Evolutionary conservation across 1,139 yeast species (phyloP).

Genomic region (Yamadazyma pseudoaaseri): DNA sequence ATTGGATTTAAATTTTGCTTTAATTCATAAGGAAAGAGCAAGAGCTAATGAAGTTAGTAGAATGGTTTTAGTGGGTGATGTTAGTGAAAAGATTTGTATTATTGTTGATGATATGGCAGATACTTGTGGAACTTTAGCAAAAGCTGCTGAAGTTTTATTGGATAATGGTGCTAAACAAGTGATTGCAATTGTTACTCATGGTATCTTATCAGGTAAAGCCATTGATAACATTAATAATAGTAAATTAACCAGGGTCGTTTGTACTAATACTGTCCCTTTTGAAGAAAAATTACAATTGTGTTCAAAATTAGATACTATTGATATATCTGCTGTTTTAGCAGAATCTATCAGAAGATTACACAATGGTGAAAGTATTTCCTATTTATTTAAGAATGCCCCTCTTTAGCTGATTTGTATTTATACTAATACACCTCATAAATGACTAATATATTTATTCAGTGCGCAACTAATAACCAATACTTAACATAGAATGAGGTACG

Average conservation of each 20-base stretch:
- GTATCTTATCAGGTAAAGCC: conserved; percentile 73
- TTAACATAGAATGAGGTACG: conserved; percentile 2
- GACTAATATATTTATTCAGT: background rate
- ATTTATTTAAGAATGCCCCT: conserved; percentile 60
- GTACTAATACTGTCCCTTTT: conserved; percentile 77
- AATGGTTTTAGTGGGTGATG: conserved; percentile 81
- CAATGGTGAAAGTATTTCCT: conserved; percentile 80
- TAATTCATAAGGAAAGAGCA: conserved; percentile 80
- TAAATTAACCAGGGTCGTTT: conserved; percentile 59
- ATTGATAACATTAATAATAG: conserved; percentile 58
- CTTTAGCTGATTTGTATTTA: conserved; percentile 3
- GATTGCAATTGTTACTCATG: conserved; percentile 77
- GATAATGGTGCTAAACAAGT: conserved; percentile 70
- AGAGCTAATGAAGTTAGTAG: conserved; percentile 74
- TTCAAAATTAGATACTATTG: conserved; percentile 63
- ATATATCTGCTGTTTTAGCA: conserved; percentile 70
- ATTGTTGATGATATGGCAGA: conserved; percentile 84
- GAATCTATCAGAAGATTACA: conserved; percentile 81
- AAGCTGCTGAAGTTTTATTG: conserved; percentile 67
- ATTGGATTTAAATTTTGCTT: conserved; percentile 72
- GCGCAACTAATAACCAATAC: background rate
- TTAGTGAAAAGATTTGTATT: conserved; percentile 63
- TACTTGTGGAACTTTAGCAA: conserved; percentile 78
- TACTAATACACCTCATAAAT: no score
- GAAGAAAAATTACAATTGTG: conserved; percentile 49